Percentiles rank a stretch among this genome's conserved stretches.
Conservation (phyloP, 1,284 basidiomycete species). For the Ceratobasidium sp. region DNA sequence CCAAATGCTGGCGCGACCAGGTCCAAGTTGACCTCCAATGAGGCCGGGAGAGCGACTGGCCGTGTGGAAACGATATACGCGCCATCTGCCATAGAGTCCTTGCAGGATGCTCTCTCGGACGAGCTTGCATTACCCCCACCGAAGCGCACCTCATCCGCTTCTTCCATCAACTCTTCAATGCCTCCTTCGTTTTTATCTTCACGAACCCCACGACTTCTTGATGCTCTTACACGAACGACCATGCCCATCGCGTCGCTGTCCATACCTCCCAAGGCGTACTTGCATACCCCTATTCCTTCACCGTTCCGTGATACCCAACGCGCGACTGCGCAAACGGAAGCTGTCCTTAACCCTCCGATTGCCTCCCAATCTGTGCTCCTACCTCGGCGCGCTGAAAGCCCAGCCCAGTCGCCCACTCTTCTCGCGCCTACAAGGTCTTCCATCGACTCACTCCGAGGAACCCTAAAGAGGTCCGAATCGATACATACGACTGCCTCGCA, state of each 20-base stretch:
- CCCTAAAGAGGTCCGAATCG: conserved; percentile 36
- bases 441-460: conserved; percentile 38
- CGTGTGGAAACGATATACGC: conserved; percentile 33
- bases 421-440: conserved; percentile 40
- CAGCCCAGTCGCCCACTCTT: conserved; percentile 36
- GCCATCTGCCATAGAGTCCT: conserved; percentile 41
- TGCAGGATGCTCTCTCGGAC: conserved; percentile 45
- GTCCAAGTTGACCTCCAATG: conserved; percentile 3
- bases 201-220: conserved; percentile 65
- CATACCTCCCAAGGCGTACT: conserved; percentile 25
- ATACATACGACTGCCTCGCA: conserved; percentile 49
- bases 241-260: conserved; percentile 72
- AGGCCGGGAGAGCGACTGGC: conserved; percentile 7
- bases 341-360: conserved; percentile 35
- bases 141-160: conserved; percentile 24
- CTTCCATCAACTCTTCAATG: conserved; percentile 32
- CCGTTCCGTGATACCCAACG: conserved; percentile 50
- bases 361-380: conserved; percentile 17
- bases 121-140: conserved; percentile 29
- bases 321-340: conserved; percentile 47
- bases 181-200: conserved; percentile 38
- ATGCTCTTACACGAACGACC: conserved; percentile 68
- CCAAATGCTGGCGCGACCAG: conserved; percentile 8
- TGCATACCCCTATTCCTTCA: conserved; percentile 47
- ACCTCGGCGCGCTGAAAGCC: conserved; percentile 38